These are phyloP conservation scores for Saturnispora quitensis DNA, from an alignment of 805 yeast genomes.

Conservation along the genomic window DNA sequence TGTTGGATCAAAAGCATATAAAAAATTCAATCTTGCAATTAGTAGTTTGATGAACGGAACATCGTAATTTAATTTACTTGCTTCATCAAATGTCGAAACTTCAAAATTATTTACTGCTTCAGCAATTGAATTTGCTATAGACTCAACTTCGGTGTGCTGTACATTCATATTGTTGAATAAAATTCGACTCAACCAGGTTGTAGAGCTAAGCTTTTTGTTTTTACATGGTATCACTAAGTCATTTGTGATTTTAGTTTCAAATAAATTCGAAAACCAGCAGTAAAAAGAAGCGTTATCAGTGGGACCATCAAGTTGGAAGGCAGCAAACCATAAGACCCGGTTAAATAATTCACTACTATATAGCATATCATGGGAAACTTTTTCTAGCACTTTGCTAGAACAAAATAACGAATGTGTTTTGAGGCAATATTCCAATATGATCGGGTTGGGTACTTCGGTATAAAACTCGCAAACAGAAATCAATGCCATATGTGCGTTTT, in stretches of 20 bases:
- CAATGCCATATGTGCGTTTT: background rate
- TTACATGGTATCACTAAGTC: background rate
- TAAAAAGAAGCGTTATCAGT: background rate
- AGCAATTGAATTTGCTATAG: background rate
- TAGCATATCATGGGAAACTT: background rate
- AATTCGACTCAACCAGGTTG: background rate
- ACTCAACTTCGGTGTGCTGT: background rate
- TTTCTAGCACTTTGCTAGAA: background rate
- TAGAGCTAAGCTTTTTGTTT: background rate
- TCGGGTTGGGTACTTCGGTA: background rate
- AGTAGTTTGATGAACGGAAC: conserved; percentile 10
- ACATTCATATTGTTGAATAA: background rate
- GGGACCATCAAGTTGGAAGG: background rate
- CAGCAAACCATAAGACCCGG: conserved; percentile 1
- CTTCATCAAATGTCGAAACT: background rate
- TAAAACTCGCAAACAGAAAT: background rate
- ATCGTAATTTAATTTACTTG: background rate
- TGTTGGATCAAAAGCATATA: conserved; percentile 14
- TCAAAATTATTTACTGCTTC: background rate
- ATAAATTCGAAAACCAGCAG: conserved; percentile 5
- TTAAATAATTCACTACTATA: background rate
- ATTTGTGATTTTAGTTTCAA: background rate
- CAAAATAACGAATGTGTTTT: conserved; percentile 5
- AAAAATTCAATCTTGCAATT: conserved; percentile 17
- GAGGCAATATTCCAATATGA: conserved; percentile 4